phyloP scores from a whole-genome alignment of 176 grass and related monocot genomes.

The Bromus sterilis region DNA sequence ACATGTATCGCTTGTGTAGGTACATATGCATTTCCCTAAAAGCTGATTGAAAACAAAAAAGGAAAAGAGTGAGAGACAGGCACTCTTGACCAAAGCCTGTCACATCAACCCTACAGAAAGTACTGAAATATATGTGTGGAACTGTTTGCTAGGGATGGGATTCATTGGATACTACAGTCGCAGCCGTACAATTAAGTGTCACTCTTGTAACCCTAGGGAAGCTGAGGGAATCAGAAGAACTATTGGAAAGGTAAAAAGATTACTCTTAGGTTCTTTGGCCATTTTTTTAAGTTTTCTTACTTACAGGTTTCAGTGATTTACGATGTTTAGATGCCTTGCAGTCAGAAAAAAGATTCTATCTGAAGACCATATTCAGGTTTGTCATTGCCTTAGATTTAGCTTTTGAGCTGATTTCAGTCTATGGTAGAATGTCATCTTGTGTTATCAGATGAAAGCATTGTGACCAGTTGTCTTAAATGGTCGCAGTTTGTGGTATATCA shows the following conservation, averaged over 20 bases:
- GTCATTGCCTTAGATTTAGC: neutral
- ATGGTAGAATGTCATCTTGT: neutral
- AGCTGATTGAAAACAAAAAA: neutral
- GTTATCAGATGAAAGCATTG: neutral
- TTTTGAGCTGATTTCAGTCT: neutral
- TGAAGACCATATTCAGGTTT: slow-evolving; percentile 73
- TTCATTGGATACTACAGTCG: slow-evolving; percentile 48
- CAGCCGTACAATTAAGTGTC: slow-evolving; percentile 54
- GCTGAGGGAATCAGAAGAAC: slow-evolving; percentile 69
- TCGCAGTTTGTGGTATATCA: neutral
- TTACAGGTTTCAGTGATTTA: slow-evolving; percentile 19
- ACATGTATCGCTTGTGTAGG: too few relatives aligned
- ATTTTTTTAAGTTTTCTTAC: neutral
- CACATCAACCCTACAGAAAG: neutral
- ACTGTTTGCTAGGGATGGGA: slow-evolving; percentile 69
- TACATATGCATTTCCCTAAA: too few relatives aligned
- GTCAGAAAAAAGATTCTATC: slow-evolving; percentile 50
- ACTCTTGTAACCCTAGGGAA: slow-evolving; percentile 52
- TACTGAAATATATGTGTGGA: slow-evolving; percentile 10
- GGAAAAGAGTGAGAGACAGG: neutral
- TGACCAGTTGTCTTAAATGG: neutral
- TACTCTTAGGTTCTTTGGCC: neutral
- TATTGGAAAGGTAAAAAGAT: slow-evolving; percentile 64
- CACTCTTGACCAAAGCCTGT: neutral
- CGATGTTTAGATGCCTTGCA: slow-evolving; percentile 61